Conservation (phyloP, 768 basidiomycete genomes). For the Lentinula boryana region DNA sequence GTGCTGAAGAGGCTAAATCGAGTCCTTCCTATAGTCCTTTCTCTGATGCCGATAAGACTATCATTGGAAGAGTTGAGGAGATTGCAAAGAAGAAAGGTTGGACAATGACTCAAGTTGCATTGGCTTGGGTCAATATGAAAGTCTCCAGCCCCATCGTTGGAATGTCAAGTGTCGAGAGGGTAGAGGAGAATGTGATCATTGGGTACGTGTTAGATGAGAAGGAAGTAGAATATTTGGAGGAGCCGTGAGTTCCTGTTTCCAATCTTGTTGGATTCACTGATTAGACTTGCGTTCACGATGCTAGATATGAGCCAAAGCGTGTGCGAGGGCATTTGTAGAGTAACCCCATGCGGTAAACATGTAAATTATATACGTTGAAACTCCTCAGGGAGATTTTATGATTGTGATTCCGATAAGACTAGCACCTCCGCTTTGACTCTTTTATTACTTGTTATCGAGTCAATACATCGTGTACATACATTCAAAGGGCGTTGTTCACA, state of each 20-base stretch:
- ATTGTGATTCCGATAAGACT: too few relatives aligned
- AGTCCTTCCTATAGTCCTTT: slow-evolving; percentile 9
- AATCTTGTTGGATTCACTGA: neutral
- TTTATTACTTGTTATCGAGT: too few relatives aligned
- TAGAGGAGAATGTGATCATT: slow-evolving; percentile 8
- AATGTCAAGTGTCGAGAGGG: slow-evolving; percentile 5
- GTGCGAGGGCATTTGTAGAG: slow-evolving; percentile 1
- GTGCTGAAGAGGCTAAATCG: neutral
- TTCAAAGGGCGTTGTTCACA: neutral
- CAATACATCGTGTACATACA: neutral
- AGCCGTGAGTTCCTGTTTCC: neutral
- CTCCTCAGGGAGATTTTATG: too few relatives aligned
- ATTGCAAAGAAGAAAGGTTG: slow-evolving; percentile 17
- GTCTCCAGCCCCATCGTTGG: slow-evolving; percentile 6
- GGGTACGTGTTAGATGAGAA: slow-evolving; percentile 1
- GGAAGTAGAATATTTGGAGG: slow-evolving; percentile 1
- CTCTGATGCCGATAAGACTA: slow-evolving; percentile 4
- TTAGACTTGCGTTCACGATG: neutral
- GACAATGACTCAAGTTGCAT: slow-evolving; percentile 19
- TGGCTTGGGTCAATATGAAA: slow-evolving; percentile 25
- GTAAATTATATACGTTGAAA: too few relatives aligned
- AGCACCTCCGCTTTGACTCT: too few relatives aligned
- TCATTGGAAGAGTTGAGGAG: slow-evolving; percentile 15
- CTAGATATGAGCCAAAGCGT: slow-evolving; percentile 3
- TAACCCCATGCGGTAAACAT: too few relatives aligned